phyloP scores from a whole-genome alignment of 768 basidiomycete species.

The Auricularia cornea region DNA sequence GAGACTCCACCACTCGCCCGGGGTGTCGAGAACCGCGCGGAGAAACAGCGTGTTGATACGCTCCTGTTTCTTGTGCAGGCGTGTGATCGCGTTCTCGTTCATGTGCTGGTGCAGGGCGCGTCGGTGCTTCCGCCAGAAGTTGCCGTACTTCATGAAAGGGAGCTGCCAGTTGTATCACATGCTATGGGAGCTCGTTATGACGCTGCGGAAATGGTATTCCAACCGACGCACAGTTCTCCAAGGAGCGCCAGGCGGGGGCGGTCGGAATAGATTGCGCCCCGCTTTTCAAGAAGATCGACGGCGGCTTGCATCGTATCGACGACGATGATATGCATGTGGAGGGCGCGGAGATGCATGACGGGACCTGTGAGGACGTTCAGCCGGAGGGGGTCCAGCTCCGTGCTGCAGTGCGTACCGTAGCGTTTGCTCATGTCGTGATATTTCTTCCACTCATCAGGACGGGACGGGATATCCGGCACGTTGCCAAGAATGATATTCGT shows the following conservation, averaged over 20 bases:
- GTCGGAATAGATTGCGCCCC: conserved; percentile 12
- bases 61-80: neutral
- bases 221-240: conserved; percentile 5
- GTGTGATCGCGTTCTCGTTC: neutral
- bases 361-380: too few relatives aligned
- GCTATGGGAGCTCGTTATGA: neutral
- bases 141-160: conserved; percentile 5
- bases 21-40: neutral
- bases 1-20: neutral
- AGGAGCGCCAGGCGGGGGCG: conserved; percentile 14
- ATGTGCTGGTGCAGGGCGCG: conserved; percentile 6
- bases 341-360: neutral
- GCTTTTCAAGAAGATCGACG: conserved; percentile 14
- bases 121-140: neutral
- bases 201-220: too few relatives aligned
- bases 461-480: too few relatives aligned
- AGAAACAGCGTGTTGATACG: neutral
- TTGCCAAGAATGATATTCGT: too few relatives aligned
- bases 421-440: too few relatives aligned
- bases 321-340: conserved; percentile 13
- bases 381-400: too few relatives aligned
- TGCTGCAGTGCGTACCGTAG: too few relatives aligned
- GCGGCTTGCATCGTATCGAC: conserved; percentile 13
- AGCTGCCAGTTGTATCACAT: conserved; percentile 2
- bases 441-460: too few relatives aligned